These are phyloP conservation scores for Trichoderma virens DNA, from an alignment of 495 filamentous ascomycete species.

Conservation along the genomic window DNA sequence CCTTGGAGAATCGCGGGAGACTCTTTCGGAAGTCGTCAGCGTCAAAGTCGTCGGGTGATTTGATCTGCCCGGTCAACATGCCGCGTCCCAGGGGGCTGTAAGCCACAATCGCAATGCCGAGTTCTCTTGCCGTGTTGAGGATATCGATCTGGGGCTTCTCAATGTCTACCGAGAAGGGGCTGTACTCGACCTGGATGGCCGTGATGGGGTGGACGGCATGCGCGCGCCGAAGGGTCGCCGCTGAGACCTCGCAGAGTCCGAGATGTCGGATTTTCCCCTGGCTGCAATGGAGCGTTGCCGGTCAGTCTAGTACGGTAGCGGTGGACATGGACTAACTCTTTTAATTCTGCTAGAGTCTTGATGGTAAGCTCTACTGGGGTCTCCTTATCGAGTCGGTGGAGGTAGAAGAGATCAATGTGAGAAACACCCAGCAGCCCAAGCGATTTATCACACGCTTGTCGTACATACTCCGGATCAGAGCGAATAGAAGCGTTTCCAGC, in stretches of 20 bases:
- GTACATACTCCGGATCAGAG: constrained; percentile 43
- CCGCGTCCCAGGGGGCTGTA: constrained; percentile 44
- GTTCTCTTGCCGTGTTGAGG: constrained; percentile 35
- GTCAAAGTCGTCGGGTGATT: constrained; percentile 28
- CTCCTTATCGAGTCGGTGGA: constrained; percentile 44
- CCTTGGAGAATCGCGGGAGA: constrained; percentile 36
- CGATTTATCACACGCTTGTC: constrained; percentile 40
- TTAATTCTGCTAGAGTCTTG: constrained; percentile 36
- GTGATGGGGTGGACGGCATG: constrained; percentile 27
- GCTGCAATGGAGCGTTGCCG: background rate
- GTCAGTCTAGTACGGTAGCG: background rate
- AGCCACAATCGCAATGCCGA: constrained; percentile 39
- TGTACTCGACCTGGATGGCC: constrained; percentile 42
- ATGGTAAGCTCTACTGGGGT: constrained; percentile 61
- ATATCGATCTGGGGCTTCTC: constrained; percentile 28
- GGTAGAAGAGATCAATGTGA: constrained; percentile 53
- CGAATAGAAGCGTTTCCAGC: constrained; percentile 21
- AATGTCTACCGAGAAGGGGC: constrained; percentile 36
- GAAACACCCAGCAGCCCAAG: constrained; percentile 43
- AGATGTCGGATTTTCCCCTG: constrained; percentile 46
- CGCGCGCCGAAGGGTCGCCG: constrained; percentile 33
- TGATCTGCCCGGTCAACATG: constrained; percentile 35
- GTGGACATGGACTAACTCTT: constrained; percentile 20
- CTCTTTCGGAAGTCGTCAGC: constrained; percentile 31
- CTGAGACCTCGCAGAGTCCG: constrained; percentile 36